Percentiles rank a stretch among this genome's conserved stretches.
Conservation (phyloP, 805 yeast species). For the Isabelozyma gotoi region DNA sequence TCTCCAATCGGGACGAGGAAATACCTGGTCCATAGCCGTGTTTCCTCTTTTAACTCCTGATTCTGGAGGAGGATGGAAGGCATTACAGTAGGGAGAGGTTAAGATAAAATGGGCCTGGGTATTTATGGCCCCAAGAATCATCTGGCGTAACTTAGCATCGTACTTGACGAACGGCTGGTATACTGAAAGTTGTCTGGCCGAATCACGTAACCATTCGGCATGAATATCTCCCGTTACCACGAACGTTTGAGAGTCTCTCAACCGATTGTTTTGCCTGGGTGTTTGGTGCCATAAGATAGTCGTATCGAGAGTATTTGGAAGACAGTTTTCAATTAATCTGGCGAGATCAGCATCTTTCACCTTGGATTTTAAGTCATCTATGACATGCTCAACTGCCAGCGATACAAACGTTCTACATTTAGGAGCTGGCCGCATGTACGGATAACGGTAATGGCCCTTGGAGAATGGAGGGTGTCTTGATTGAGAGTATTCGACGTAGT, state of each 20-base stretch:
- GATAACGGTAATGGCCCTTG: conserved; percentile 53
- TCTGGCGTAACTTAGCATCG: conserved; percentile 48
- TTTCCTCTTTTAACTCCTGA: conserved; percentile 49
- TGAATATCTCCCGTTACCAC: conserved; percentile 90
- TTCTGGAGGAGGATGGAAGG: conserved; percentile 79
- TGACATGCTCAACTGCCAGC: conserved; percentile 56
- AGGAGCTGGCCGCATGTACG: conserved; percentile 74
- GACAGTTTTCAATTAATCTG: conserved; percentile 73
- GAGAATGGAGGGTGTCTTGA: conserved; percentile 56
- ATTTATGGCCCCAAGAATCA: conserved; percentile 76
- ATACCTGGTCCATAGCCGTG: conserved; percentile 61
- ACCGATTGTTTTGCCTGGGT: conserved; percentile 12
- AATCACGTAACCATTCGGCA: conserved; percentile 91
- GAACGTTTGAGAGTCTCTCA: conserved; percentile 54
- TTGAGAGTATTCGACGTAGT: conserved; percentile 61
- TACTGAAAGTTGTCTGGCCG: conserved; percentile 78
- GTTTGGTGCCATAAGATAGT: conserved; percentile 70
- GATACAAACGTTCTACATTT: conserved; percentile 75
- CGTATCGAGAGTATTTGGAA: conserved; percentile 88
- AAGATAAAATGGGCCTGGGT: conserved; percentile 69
- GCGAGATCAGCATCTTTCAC: conserved; percentile 66
- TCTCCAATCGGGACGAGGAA: conserved; percentile 68
- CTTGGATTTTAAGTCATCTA: conserved; percentile 49
- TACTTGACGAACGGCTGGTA: conserved; percentile 60
- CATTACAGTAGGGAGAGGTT: conserved; percentile 81